A percentile compares a stretch with the other conserved stretches of the same genome.
Evolutionary conservation across 1,284 basidiomycete species (phyloP).

Genomic region (Ustilago crameri): DNA sequence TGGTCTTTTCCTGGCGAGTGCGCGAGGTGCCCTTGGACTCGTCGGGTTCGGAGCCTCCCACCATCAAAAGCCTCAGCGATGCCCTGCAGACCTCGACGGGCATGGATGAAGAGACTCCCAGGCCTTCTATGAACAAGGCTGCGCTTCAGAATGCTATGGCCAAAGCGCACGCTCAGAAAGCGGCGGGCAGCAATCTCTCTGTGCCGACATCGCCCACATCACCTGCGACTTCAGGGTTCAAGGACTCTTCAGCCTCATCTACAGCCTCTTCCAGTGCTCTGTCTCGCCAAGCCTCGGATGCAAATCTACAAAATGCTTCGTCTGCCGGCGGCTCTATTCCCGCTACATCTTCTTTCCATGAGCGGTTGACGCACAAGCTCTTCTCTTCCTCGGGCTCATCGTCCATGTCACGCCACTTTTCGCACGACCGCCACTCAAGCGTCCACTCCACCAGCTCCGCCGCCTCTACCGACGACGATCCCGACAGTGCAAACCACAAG

Average conservation of each 20-base stretch:
- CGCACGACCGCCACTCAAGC: slow-evolving; percentile 44
- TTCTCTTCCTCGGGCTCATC: slow-evolving; percentile 31
- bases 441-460: slow-evolving; percentile 30
- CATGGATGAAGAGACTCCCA: slow-evolving; percentile 39
- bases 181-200: slow-evolving; percentile 10
- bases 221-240: slow-evolving; percentile 19
- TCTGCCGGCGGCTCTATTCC: slow-evolving; percentile 5
- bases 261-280: slow-evolving; percentile 16
- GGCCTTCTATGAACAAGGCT: slow-evolving; percentile 47
- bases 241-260: slow-evolving; percentile 33
- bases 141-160: slow-evolving; percentile 26
- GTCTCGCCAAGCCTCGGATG: slow-evolving; percentile 33
- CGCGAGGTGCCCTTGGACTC: slow-evolving; percentile 62
- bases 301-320: slow-evolving; percentile 22
- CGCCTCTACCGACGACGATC: slow-evolving; percentile 30
- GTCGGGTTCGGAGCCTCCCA: slow-evolving; percentile 44
- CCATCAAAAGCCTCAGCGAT: slow-evolving; percentile 47
- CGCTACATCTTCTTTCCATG: slow-evolving; percentile 33
- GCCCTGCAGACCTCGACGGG: slow-evolving; percentile 4
- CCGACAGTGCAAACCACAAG: not conserved
- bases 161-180: slow-evolving; percentile 20
- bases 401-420: slow-evolving; percentile 33
- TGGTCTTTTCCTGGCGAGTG: slow-evolving; percentile 64
- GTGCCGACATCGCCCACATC: slow-evolving; percentile 22
- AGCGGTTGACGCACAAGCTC: slow-evolving; percentile 42